phyloP scores from a whole-genome alignment of 352 stramenopile species.

The Pythium myriotylum region DNA sequence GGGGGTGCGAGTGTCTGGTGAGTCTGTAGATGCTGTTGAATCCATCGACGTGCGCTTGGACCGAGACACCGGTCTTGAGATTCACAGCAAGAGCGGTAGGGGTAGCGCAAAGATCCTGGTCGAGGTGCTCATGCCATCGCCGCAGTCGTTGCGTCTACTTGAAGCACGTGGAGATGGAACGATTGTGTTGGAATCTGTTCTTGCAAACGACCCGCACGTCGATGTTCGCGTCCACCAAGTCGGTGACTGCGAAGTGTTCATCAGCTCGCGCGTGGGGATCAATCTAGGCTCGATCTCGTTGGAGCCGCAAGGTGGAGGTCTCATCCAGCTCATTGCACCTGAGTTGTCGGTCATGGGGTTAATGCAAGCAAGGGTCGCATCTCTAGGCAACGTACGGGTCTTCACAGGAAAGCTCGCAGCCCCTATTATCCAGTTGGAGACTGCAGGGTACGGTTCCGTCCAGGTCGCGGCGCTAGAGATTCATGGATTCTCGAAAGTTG shows the following conservation, averaged over 20 bases:
- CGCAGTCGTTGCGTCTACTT: constrained; percentile 2
- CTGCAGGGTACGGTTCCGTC: constrained; percentile 8
- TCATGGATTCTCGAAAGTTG: not conserved
- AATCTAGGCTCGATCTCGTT: constrained; percentile 9
- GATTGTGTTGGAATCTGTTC: constrained; percentile 8
- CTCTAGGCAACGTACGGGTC: not conserved
- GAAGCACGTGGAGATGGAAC: constrained; percentile 6
- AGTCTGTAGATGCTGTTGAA: not conserved
- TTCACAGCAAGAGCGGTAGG: constrained; percentile 1
- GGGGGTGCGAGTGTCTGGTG: constrained; percentile 1
- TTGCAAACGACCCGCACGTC: constrained; percentile 7
- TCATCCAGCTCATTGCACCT: constrained; percentile 17
- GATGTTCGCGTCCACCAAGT: constrained; percentile 15
- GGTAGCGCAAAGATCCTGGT: constrained; percentile 5
- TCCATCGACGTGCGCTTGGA: constrained; percentile 15
- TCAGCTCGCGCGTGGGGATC: not conserved
- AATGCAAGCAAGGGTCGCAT: not conserved
- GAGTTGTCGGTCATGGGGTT: not conserved
- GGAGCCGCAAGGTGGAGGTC: constrained; percentile 10
- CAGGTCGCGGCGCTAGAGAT: not conserved
- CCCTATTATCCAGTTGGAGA: constrained; percentile 4
- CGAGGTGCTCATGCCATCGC: constrained; percentile 12
- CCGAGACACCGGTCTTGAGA: constrained; percentile 17
- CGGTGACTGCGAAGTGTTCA: constrained; percentile 17
- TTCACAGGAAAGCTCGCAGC: constrained; percentile 6